A percentile compares a stretch with the other conserved stretches of the same genome.
Conservation (phyloP, 192 early-diverging fungal species). For the Mortierella hygrophila region DNA sequence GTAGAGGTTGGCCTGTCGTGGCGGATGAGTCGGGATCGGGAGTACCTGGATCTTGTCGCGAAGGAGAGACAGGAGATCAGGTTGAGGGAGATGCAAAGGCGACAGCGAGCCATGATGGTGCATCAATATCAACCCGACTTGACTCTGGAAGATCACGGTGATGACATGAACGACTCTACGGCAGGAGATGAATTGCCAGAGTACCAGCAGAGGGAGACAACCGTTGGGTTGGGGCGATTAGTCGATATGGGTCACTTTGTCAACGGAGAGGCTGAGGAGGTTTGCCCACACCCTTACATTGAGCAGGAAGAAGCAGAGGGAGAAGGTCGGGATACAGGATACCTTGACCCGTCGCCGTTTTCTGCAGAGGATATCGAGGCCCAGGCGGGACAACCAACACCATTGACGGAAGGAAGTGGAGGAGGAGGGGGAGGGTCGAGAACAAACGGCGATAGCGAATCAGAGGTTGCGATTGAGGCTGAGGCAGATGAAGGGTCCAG, state of each 20-base stretch:
- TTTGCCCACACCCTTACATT: neutral
- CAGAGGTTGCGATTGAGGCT: neutral
- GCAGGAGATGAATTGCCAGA: neutral
- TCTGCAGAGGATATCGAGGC: neutral
- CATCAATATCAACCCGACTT: neutral
- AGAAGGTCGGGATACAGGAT: neutral
- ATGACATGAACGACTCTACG: neutral
- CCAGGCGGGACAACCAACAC: neutral
- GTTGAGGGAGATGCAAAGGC: neutral
- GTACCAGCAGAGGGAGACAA: neutral
- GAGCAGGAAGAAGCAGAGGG: neutral
- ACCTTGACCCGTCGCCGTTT: neutral
- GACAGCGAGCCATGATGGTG: slow-evolving; percentile 2
- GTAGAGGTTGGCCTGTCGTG: neutral
- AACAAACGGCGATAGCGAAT: neutral
- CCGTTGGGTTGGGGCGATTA: neutral
- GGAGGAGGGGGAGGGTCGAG: neutral
- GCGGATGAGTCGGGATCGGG: neutral
- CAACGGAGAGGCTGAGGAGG: neutral
- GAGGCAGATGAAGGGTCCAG: neutral
- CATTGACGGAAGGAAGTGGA: neutral
- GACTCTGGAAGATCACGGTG: neutral
- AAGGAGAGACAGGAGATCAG: neutral
- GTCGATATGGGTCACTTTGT: neutral
- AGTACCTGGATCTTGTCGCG: neutral